Percentiles rank a stretch among this genome's conserved stretches.
Evolutionary conservation across 768 basidiomycete genomes (phyloP).

Genomic region (Infundibulicybe gibba): DNA sequence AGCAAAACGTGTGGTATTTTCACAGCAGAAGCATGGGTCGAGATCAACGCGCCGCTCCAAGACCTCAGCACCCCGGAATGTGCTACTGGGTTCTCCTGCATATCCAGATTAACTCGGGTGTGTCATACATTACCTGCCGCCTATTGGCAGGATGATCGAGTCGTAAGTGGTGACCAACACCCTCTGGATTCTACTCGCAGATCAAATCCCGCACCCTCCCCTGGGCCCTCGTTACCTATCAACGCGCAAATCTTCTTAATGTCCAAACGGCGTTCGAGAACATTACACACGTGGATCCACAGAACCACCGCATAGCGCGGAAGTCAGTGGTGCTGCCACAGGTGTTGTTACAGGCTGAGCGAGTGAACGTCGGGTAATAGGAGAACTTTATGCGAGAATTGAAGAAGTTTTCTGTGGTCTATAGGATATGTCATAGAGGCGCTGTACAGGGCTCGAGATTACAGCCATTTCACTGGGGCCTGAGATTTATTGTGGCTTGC

Average conservation of each 20-base stretch:
- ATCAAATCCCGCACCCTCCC: conserved; percentile 21
- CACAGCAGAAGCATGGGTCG: too few relatives aligned
- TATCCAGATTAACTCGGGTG: too few relatives aligned
- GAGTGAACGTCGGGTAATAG: conserved; percentile 16
- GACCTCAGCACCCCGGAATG: too few relatives aligned
- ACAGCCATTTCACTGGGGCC: too few relatives aligned
- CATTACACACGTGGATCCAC: conserved; percentile 24
- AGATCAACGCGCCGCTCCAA: too few relatives aligned
- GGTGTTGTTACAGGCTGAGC: conserved; percentile 14
- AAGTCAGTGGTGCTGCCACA: conserved; percentile 18
- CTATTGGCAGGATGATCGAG: conserved; percentile 8
- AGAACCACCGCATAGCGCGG: conserved; percentile 22
- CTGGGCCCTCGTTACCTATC: conserved; percentile 25
- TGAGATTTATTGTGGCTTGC: too few relatives aligned
- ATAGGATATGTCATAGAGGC: conserved; percentile 17
- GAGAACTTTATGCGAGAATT: conserved; percentile 27
- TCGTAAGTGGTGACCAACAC: conserved; percentile 21
- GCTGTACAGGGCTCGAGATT: conserved; percentile 6
- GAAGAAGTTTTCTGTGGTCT: conserved; percentile 21
- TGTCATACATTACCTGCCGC: too few relatives aligned
- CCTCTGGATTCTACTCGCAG: conserved; percentile 14
- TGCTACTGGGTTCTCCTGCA: too few relatives aligned
- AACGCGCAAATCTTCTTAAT: conserved; percentile 18
- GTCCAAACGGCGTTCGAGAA: conserved; percentile 23
- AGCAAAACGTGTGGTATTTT: too few relatives aligned